These are phyloP conservation scores for Pelagophyceae sp. DNA, from an alignment of 352 stramenopile genomes.

Conservation along the genomic window DNA sequence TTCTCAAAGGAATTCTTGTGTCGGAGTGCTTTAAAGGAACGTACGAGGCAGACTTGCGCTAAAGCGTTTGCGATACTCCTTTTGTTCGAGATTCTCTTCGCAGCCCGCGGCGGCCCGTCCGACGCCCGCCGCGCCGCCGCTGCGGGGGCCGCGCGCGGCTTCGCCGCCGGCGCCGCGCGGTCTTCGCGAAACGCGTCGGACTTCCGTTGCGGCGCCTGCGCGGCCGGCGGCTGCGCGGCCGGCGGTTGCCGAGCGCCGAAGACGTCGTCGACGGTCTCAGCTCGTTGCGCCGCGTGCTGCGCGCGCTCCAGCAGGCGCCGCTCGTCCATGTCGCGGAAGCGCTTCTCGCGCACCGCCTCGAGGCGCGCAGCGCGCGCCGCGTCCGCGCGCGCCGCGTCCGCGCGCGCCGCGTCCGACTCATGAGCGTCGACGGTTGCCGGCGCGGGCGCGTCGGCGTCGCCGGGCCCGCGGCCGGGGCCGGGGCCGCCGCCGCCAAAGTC, in stretches of 20 bases:
- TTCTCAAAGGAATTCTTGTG: no score
- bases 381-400: neutral
- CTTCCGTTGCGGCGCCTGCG: neutral
- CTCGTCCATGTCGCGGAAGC: conserved; percentile 8
- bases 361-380: neutral
- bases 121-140: no score
- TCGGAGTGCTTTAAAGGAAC: neutral
- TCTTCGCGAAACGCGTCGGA: no score
- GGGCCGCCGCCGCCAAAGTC: neutral
- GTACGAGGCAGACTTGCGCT: neutral
- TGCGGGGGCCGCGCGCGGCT: no score
- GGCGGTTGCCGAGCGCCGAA: neutral
- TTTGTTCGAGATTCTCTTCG: neutral
- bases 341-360: neutral
- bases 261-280: neutral
- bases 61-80: neutral
- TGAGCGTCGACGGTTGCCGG: neutral
- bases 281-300: neutral
- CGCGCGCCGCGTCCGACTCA: neutral
- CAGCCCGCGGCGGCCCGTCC: neutral
- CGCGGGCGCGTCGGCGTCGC: no score
- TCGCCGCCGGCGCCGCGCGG: no score
- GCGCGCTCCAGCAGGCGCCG: conserved; percentile 5
- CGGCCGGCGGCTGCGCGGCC: neutral
- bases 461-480: no score